A percentile compares a stretch with the other conserved stretches of the same genome.
phyloP scores from a whole-genome alignment of 2,329 filamentous ascomycete genomes.

The Aspergillus udagawae region DNA sequence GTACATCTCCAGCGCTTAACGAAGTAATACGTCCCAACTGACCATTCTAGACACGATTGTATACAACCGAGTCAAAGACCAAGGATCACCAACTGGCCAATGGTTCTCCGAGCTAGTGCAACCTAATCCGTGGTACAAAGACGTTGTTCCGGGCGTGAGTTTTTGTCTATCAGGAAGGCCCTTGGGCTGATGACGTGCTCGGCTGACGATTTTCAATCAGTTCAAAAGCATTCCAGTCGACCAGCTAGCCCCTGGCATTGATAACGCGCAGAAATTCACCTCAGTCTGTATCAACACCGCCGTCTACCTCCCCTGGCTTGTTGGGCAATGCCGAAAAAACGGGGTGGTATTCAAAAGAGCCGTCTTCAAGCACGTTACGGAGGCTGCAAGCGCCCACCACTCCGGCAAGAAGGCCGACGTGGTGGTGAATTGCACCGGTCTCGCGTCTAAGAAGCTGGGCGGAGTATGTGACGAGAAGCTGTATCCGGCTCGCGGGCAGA shows the following conservation, averaged over 20 bases:
- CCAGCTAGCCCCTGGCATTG: conserved; percentile 61
- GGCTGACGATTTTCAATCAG: conserved; percentile 28
- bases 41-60: conserved; percentile 44
- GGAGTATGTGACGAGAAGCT: conserved; percentile 74
- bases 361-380: conserved; percentile 64
- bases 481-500: conserved; percentile 75
- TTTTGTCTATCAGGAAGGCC: neutral
- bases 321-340: conserved; percentile 71
- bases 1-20: conserved; percentile 33
- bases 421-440: conserved; percentile 79
- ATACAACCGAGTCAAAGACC: conserved; percentile 63
- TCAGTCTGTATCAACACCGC: conserved; percentile 90
- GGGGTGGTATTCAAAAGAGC: conserved; percentile 66
- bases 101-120: conserved; percentile 66
- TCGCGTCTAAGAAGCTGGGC: conserved; percentile 70
- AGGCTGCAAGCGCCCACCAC: conserved; percentile 62
- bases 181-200: neutral
- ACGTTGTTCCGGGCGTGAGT: conserved; percentile 64
- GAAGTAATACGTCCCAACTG: neutral
- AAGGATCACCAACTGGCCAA: conserved; percentile 48
- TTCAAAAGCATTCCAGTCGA: conserved; percentile 57
- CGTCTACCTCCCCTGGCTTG: conserved; percentile 81
- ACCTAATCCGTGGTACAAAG: conserved; percentile 68
- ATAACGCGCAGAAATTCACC: conserved; percentile 71
- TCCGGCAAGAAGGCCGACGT: conserved; percentile 58